Evolutionary conservation across 164 flowering plant species (phyloP), one percentile per base, ranked within the genome.

Genomic region (Liquidambar formosana): DNA sequence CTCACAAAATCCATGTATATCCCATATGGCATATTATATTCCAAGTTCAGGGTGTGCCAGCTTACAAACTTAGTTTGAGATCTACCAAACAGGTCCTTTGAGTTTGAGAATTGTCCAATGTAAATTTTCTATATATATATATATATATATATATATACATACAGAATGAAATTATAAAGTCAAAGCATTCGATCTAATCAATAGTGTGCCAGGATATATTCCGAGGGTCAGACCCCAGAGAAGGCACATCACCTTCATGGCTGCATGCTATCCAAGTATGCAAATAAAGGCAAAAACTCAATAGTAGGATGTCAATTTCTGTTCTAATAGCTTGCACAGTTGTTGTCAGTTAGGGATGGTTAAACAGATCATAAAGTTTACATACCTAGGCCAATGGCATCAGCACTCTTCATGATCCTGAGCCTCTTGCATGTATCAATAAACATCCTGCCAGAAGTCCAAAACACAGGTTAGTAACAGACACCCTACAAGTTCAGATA

Each of bases 341-440:
- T 25, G 10, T 18, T 15, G 25, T 23, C 33, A 26, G 4, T 57
- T 23, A 57, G 13, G 25, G 33, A 57, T 15, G 23, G 33, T 57
- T 57, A 26, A 26, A 19, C 12, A 18, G 19, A 23, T 0, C 38
- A 33, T 45, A 33, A 13, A 26, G 26, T 0, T n/a, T 33, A 64
- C 69, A 10, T 21, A 79, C 82, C 82, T 45, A 79, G 70, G 25
- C 82, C 82, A 67, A 75, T 79, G 52, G 82, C 82, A 70, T 79
- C 82, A 52, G 73, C 68, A 63, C 79, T 65, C 64, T 79, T 79
- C 80, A 76, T 79, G 54, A 79, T 79, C 75, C 77, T 76, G 61
- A 79, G 49, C 68, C 77, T 73, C 54, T 67, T 79, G 67, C 79
- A 76, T 21, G 82, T 70, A 13, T 71, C 73, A 44, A 74, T 73